phyloP scores from a whole-genome alignment of 345 rosid genomes.

The Eutrema heterophyllum region DNA sequence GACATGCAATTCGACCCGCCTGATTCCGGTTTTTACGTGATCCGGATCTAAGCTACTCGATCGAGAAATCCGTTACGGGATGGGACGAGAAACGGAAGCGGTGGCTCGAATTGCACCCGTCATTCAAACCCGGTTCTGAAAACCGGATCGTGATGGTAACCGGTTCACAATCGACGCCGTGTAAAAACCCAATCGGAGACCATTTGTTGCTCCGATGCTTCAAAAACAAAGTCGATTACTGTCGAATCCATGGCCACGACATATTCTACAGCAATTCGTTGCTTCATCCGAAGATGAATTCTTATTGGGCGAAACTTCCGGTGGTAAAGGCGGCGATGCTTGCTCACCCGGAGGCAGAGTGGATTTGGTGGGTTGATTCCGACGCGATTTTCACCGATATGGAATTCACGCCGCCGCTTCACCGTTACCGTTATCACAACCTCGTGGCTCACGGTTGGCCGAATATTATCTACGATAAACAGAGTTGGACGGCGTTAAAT shows the following conservation, averaged over 20 bases:
- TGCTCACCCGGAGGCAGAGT: slow-evolving; percentile 96
- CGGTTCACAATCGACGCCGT: slow-evolving; percentile 81
- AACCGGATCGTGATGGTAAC: slow-evolving; percentile 67
- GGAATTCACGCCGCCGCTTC: slow-evolving; percentile 72
- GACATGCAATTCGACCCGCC: slow-evolving; percentile 50
- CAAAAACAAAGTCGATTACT: slow-evolving; percentile 91
- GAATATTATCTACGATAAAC: slow-evolving; percentile 44
- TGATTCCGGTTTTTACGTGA: slow-evolving; percentile 60
- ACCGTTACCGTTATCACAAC: slow-evolving; percentile 61
- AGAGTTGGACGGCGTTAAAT: slow-evolving; percentile 86
- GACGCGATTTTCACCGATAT: slow-evolving; percentile 90
- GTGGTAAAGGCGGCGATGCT: slow-evolving; percentile 77
- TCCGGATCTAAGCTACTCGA: slow-evolving; percentile 56
- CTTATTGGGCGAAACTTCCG: slow-evolving; percentile 83
- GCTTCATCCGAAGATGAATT: slow-evolving; percentile 70
- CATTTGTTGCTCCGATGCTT: slow-evolving; percentile 69
- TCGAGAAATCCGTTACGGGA: slow-evolving; percentile 45
- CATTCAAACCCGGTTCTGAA: slow-evolving; percentile 51
- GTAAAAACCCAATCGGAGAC: slow-evolving; percentile 79
- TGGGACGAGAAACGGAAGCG: slow-evolving; percentile 78
- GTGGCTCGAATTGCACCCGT: slow-evolving; percentile 71
- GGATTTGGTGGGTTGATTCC: slow-evolving; percentile 99
- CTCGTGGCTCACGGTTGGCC: slow-evolving; percentile 91
- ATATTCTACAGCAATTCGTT: slow-evolving; percentile 76
- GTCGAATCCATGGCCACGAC: slow-evolving; percentile 74